Conservation (phyloP, 163 green algal genomes). For the Volvox carteri region DNA sequence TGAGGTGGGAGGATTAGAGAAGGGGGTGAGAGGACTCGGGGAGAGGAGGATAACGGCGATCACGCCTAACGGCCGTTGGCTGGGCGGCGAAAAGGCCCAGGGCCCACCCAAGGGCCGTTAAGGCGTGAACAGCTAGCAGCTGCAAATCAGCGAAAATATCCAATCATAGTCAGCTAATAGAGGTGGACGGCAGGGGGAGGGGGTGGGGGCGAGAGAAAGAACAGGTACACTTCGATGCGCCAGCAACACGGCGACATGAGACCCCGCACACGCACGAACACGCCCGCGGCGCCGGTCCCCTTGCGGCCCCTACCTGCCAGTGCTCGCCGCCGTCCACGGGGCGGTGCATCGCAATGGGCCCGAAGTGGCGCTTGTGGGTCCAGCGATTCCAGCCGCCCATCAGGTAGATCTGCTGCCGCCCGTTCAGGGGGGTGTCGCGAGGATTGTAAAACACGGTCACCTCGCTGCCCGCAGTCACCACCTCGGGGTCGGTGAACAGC, state of each 20-base stretch:
- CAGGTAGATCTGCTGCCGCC: conserved; percentile 64
- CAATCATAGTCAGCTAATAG: too few species aligned
- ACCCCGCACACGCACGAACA: too few species aligned
- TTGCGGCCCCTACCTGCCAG: conserved; percentile 51
- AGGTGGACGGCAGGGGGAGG: too few species aligned
- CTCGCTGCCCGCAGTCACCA: conserved; percentile 77
- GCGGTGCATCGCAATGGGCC: conserved; percentile 73
- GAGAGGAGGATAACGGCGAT: not conserved
- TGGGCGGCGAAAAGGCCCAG: too few species aligned
- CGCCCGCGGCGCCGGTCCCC: too few species aligned
- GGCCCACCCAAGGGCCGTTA: too few species aligned
- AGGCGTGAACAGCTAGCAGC: too few species aligned
- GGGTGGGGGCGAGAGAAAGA: too few species aligned
- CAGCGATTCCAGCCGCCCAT: conserved; percentile 77
- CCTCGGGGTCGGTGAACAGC: conserved; percentile 89
- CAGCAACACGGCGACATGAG: too few species aligned
- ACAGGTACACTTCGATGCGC: too few species aligned
- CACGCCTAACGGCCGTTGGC: too few species aligned
- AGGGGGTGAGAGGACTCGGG: conserved; percentile 6
- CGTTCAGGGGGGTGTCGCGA: conserved; percentile 79
- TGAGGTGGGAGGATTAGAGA: not conserved
- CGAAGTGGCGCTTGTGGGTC: conserved; percentile 57
- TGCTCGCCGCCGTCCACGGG: conserved; percentile 49
- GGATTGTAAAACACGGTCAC: conserved; percentile 95
- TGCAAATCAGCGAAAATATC: too few species aligned